Evolutionary conservation across 2,329 filamentous ascomycete genomes (phyloP).

Genomic region (Verticillium zaregamsianum): DNA sequence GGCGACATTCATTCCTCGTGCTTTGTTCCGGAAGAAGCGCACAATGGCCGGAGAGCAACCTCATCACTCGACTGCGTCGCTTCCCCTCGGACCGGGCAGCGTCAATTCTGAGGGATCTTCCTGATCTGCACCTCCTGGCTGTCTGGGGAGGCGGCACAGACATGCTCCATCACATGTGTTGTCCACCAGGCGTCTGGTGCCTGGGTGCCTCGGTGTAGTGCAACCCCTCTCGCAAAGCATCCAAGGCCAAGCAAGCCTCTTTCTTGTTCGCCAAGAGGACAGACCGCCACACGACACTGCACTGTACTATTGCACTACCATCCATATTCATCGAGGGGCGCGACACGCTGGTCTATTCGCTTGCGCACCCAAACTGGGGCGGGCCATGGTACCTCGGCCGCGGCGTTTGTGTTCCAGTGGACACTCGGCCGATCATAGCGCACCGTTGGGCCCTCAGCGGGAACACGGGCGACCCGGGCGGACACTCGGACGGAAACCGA

Average conservation of each 20-base stretch:
- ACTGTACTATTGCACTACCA: too few species aligned
- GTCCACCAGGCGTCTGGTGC: neutral
- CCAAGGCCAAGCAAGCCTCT: neutral
- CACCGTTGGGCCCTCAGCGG: neutral
- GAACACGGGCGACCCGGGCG: neutral
- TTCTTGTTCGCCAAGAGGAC: neutral
- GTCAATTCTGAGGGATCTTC: neutral
- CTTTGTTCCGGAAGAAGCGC: too few species aligned
- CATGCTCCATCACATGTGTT: neutral
- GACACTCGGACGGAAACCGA: neutral
- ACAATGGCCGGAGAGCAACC: neutral
- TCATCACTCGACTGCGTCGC: neutral
- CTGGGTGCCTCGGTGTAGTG: neutral
- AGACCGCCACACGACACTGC: too few species aligned
- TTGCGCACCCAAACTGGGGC: neutral
- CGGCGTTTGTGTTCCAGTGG: neutral
- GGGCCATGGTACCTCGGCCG: neutral
- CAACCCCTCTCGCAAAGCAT: neutral
- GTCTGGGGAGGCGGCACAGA: neutral
- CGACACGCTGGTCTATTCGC: neutral
- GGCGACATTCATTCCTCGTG: too few species aligned
- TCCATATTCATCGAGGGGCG: too few species aligned
- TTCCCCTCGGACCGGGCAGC: neutral
- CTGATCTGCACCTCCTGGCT: neutral
- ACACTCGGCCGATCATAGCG: neutral